These are phyloP conservation scores for Cyclotella choctawhatcheeana DNA, from an alignment of 108 stramenopile genomes.

Conservation along the genomic window DNA sequence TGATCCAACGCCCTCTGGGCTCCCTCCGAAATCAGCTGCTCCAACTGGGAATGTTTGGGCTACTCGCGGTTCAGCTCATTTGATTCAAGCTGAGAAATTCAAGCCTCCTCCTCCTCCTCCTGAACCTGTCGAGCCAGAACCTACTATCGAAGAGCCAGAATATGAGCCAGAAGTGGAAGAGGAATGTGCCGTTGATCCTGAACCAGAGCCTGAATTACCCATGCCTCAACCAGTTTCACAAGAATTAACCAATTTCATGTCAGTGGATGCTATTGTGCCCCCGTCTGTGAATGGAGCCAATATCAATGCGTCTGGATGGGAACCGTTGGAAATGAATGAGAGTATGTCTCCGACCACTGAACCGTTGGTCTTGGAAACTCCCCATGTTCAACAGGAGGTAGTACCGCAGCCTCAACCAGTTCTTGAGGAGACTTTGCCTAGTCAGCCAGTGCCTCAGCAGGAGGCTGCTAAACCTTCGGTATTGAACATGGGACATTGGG, in stretches of 20 bases:
- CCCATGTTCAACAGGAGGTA: slow-evolving; percentile 2
- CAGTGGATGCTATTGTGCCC: slow-evolving; percentile 45
- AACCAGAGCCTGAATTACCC: slow-evolving; percentile 25
- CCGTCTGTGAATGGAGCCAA: slow-evolving; percentile 56
- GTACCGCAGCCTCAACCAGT: slow-evolving; percentile 3
- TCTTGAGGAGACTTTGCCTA: neutral
- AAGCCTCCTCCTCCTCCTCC: slow-evolving; percentile 52
- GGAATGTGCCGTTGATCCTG: slow-evolving; percentile 12
- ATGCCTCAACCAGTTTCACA: neutral
- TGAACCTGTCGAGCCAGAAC: slow-evolving; percentile 5
- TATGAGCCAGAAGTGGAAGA: slow-evolving; percentile 25
- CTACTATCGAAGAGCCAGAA: slow-evolving; percentile 23
- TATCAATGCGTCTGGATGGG: slow-evolving; percentile 61
- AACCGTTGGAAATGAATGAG: slow-evolving; percentile 44
- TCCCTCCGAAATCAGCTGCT: slow-evolving; percentile 32
- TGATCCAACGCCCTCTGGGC: slow-evolving; percentile 67
- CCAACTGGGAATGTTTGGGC: slow-evolving; percentile 87
- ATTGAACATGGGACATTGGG: slow-evolving; percentile 91
- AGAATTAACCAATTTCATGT: slow-evolving; percentile 9
- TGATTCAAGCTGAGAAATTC: slow-evolving; percentile 77
- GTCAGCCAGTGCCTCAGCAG: slow-evolving; percentile 4
- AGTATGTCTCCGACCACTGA: slow-evolving; percentile 32
- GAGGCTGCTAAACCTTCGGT: slow-evolving; percentile 48
- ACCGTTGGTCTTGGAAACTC: slow-evolving; percentile 21
- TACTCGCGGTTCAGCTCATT: slow-evolving; percentile 85